Base-by-base conservation (phyloP, 2,329 filamentous ascomycete species). In the Penicillium polonicum region DNA sequence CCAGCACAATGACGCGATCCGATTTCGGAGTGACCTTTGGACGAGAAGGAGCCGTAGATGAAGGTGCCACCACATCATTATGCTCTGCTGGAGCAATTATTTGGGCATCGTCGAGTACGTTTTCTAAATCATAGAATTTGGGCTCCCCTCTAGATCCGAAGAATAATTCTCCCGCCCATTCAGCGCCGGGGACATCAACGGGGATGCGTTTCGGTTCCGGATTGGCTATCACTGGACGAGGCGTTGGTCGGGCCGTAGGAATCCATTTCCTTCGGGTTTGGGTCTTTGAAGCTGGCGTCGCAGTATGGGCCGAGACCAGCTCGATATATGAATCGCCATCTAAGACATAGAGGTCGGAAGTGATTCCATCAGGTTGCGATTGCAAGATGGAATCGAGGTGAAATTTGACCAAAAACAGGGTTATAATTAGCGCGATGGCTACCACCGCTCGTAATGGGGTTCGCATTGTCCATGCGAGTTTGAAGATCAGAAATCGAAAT, bases 1-100 rank as follows among this genome's bases (percentile, higher is more conserved):
- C 78, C 60, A 80, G 66, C 15, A 78, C 68, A 45, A 78, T 64
- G 15, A 72, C 66, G 31, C 74, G 74, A 63, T 75, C 71, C 29
- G 59, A 50, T 51, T 65, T 62, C 17, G 62, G 62, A 17, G 61
- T 52, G n/a, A 61, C 21, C 29, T 51, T 62, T 10, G 63, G 63
- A 19, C 57, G 63, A 17, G 57, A 44, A 31, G 59, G 60, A 9
- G 57, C 45, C 17, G 51, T 48, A 13, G 49, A 42, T n/a, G 55
- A 57, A 43, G 49, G 36, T 25, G 19, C 17, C 2, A 5, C 5
- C 29, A n/a, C 21, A 29, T 46, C 36, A 10, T 48, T 4, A 50
- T 46, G 43, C 43, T 19, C 25, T 27, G 25, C 25, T 12, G 49
- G 55, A 45, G 25, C 49, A 27, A 57, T 42, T 21, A 52, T 9